These are phyloP conservation scores for Paraphaeosphaeria minitans DNA, from an alignment of 2,329 filamentous ascomycete genomes.

Conservation along the genomic window DNA sequence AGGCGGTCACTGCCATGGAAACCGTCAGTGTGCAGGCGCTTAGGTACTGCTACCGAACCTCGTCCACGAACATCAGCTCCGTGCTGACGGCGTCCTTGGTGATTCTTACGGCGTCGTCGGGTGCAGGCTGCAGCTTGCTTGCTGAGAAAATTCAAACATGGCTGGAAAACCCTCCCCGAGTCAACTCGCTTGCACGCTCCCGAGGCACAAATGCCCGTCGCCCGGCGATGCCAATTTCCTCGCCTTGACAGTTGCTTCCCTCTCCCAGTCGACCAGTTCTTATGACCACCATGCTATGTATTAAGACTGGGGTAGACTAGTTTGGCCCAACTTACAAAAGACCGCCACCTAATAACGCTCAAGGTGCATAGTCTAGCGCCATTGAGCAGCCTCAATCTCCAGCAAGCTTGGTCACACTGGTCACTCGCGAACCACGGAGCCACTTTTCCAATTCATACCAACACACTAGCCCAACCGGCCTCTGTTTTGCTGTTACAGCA, in stretches of 20 bases:
- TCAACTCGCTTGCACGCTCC: conserved; percentile 1
- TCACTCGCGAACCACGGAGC: conserved; percentile 10
- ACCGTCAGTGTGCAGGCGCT: too few species aligned
- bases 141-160: too few species aligned
- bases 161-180: background rate
- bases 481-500: conserved; percentile 11
- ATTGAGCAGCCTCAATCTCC: conserved; percentile 9
- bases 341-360: background rate
- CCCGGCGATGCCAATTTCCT: conserved; percentile 9
- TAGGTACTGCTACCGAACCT: too few species aligned
- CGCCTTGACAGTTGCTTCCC: background rate
- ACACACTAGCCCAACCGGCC: conserved; percentile 13
- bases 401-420: conserved; percentile 13
- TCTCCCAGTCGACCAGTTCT: background rate
- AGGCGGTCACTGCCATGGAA: too few species aligned
- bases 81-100: too few species aligned
- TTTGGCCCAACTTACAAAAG: background rate
- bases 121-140: too few species aligned
- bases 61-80: too few species aligned
- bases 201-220: background rate
- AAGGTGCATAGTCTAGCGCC: conserved; percentile 8
- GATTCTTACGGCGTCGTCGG: too few species aligned
- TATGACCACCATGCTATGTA: background rate
- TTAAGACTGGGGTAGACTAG: conserved; percentile 6
- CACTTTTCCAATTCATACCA: conserved; percentile 7